A percentile compares a stretch with the other conserved stretches of the same genome.
Evolutionary conservation across 2,329 filamentous ascomycete species (phyloP).

Genomic region (Claviceps capensis): DNA sequence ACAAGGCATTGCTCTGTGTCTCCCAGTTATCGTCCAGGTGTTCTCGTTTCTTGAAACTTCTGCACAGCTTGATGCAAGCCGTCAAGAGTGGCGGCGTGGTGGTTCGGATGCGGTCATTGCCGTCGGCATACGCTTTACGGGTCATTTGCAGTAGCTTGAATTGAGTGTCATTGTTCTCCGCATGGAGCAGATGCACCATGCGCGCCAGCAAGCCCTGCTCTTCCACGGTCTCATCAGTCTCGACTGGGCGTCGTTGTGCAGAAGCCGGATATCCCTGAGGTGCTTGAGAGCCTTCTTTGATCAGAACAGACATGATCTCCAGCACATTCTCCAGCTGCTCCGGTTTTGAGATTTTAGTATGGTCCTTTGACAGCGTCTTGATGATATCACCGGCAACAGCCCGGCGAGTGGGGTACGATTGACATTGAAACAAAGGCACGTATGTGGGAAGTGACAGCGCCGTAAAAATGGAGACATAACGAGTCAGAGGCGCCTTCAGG

Average conservation of each 20-base stretch:
- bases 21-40: conserved; percentile 60
- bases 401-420: conserved; percentile 83
- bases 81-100: conserved; percentile 90
- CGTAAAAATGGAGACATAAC: conserved; percentile 92
- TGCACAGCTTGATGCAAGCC: conserved; percentile 75
- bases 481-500: conserved; percentile 77
- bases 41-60: conserved; percentile 78
- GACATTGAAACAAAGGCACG: conserved; percentile 75
- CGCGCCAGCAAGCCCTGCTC: conserved; percentile 95
- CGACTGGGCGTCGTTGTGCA: conserved; percentile 57
- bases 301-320: conserved; percentile 77
- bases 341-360: conserved; percentile 63
- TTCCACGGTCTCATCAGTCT: conserved; percentile 95
- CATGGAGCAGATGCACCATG: conserved; percentile 76
- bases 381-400: conserved; percentile 85
- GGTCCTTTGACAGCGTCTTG: conserved; percentile 67
- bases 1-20: conserved; percentile 58
- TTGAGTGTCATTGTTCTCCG: conserved; percentile 80
- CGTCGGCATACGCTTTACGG: conserved; percentile 75
- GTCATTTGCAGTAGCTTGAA: conserved; percentile 85
- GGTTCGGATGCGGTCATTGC: conserved; percentile 89
- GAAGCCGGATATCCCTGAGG: conserved; percentile 75
- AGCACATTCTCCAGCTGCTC: conserved; percentile 79
- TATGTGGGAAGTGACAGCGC: conserved; percentile 85
- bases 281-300: conserved; percentile 80